Evolutionary conservation across 2,329 filamentous ascomycete genomes (phyloP), one percentile per base, ranked within the genome.

Genomic region (Thielaviopsis ethacetica): DNA sequence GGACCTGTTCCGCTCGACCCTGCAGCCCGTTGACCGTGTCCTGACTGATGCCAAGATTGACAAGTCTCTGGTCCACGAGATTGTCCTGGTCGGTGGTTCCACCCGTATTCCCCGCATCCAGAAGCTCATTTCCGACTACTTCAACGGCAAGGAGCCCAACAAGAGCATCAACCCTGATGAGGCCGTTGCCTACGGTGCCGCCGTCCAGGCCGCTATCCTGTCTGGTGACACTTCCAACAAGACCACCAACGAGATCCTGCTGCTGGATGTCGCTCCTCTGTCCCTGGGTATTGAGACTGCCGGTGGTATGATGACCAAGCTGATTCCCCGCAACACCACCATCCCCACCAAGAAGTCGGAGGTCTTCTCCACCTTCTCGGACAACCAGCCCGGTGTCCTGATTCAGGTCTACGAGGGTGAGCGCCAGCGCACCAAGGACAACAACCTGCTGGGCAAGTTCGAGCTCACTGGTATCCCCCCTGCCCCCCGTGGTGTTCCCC

Each of bases 91-190:
- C 70, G 93, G 93, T 84, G 93, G 93, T 68, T 96, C 91, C 64
- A 98, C 93, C 70, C 93, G 93, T 89, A 98, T 98, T 68, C 93
- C 93, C 71, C 84, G 85, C 73, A 95, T 98, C 74, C 93, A 98
- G 85, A 97, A 97, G 84, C 86, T 98, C 66, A 85, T 98, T 66
- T 91, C 85, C 78, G 93, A 98, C 76, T 96, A 91, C 83, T 98
- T 98, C 79, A 88, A 94, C 73, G 91, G 91, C 76, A 98, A 98
- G 89, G 96, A 98, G 86, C 88, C 96, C 66, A 91, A 97, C 84
- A 97, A 96, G 82, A 93, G 88, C 81, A 97, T 97, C 80, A 98
- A 98, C 84, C 93, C 93, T 68, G 93, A 98, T 72, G 93, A 98
- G 82, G 93, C 93, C 67, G 93, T 98, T 70, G 93, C 93, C 68